Evolutionary conservation across 2,329 filamentous ascomycete species (phyloP).

Genomic region (Pseudocercospora vitis): DNA sequence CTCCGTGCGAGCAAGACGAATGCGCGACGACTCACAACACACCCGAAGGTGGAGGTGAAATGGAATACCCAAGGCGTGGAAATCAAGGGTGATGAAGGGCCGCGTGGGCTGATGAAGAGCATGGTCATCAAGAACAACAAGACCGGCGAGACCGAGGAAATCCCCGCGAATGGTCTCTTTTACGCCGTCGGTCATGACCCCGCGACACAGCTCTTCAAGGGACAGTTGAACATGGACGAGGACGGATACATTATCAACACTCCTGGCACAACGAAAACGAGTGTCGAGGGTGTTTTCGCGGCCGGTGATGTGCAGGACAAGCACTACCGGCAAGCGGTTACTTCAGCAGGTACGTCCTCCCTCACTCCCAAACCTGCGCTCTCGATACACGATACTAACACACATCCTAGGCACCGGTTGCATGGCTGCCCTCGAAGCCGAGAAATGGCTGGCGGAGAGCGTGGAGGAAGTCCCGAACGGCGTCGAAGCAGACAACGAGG

Average conservation of each 20-base stretch:
- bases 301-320: constrained; percentile 99
- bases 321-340: constrained; percentile 95
- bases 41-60: constrained; percentile 87
- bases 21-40: constrained; percentile 75
- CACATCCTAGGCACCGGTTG: constrained; percentile 79
- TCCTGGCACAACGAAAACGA: constrained; percentile 85
- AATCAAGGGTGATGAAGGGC: constrained; percentile 78
- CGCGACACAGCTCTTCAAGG: constrained; percentile 86
- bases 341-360: constrained; percentile 76
- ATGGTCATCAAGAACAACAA: constrained; percentile 77
- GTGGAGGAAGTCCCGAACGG: constrained; percentile 60
- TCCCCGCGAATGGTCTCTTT: constrained; percentile 90
- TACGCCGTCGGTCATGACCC: constrained; percentile 98
- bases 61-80: constrained; percentile 82
- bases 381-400: constrained; percentile 14
- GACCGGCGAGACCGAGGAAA: constrained; percentile 74
- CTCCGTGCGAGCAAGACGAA: constrained; percentile 89
- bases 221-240: constrained; percentile 79
- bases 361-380: not conserved
- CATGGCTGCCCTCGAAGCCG: constrained; percentile 91
- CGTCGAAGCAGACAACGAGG: constrained; percentile 52
- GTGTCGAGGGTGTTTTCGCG: constrained; percentile 87
- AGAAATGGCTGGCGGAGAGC: constrained; percentile 82
- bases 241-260: constrained; percentile 90
- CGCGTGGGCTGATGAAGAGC: constrained; percentile 78